Evolutionary conservation across 768 basidiomycete species (phyloP), one percentile per base, ranked within the genome.

Genomic region (Sarcomyxa edulis): DNA sequence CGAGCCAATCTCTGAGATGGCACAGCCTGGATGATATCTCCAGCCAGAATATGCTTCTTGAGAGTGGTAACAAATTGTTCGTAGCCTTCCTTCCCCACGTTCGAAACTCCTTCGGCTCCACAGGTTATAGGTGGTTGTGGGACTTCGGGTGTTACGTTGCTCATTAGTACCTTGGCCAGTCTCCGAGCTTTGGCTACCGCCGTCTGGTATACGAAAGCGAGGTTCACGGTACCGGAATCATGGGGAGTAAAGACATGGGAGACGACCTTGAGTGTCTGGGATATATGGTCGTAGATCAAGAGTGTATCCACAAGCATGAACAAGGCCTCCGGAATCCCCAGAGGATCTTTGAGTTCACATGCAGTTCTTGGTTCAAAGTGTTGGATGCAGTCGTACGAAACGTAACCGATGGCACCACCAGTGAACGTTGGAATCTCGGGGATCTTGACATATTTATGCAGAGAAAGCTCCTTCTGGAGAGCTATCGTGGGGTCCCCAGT

Each of bases 11-110:
- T 73, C 58, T 98, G 96, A 7, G 91, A 94, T 6, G 96, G 96
- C 6, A 99, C 96, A 2, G 96, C 96, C 61, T 99, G 96, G 48
- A 99, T 98, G 54, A 99, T 97, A 62, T 99, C 94, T 20, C 96
- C 96, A 12, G 84, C 86, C 40, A 98, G 71, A 39, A 99, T 96
- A 56, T 91, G 93, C 53, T 95, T 74, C 68, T 97, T 98, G 40
- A 99, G 68, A 39, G 72, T 78, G 31, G 93, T 91, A 10, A 99
- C 96, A 52, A 94, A 95, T 4, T 59, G 61, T 57, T 97, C 82
- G 60, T 98, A 99, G 0, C 96, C 96, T 31, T 70, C 76, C 59
- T 91, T 88, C 12, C 96, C 96, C 12, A 98, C 88, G 54, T 98
- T 98, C 7, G 92, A 95, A 6, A 81, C 72, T 11, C 78, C 73